A percentile compares a stretch with the other conserved stretches of the same genome.
Evolutionary conservation across 192 early-diverging fungal species (phyloP).

Genomic region (Coemansia sp.): DNA sequence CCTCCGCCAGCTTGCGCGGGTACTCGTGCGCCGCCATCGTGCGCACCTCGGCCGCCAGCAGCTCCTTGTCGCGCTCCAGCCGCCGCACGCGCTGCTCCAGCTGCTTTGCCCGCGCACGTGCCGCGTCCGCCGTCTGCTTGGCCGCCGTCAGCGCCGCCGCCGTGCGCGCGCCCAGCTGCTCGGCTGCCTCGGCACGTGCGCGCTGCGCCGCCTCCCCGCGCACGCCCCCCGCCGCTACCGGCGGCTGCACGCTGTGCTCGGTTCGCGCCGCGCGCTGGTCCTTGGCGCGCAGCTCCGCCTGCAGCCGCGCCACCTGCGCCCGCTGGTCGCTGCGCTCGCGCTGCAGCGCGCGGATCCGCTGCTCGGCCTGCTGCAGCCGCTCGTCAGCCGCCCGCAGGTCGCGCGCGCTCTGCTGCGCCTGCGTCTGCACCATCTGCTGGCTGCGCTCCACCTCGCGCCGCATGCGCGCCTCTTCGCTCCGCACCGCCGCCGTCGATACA

Average conservation of each 20-base stretch:
- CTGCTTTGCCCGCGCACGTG: constrained; percentile 22
- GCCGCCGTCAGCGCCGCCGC: constrained; percentile 30
- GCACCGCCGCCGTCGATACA: constrained; percentile 18
- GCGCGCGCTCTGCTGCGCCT: constrained; percentile 12
- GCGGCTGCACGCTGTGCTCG: constrained; percentile 24
- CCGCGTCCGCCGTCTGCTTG: constrained; percentile 16
- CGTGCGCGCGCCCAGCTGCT: constrained; percentile 17
- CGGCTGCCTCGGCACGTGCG: constrained; percentile 35
- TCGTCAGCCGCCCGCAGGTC: constrained; percentile 26
- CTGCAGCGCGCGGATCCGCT: constrained; percentile 26
- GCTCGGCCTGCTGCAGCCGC: constrained; percentile 22
- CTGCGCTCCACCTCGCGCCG: constrained; percentile 38
- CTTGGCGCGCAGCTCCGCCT: constrained; percentile 30
- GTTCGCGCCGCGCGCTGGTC: constrained; percentile 24
- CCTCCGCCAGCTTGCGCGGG: constrained; percentile 18
- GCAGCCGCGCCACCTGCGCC: constrained; percentile 19
- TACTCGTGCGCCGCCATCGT: constrained; percentile 24
- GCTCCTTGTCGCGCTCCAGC: constrained; percentile 34
- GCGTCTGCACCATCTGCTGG: constrained; percentile 16
- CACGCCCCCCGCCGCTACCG: constrained; percentile 18
- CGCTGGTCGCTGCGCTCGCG: constrained; percentile 32
- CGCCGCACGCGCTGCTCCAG: constrained; percentile 29
- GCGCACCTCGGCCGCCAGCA: constrained; percentile 16
- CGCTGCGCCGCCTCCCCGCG: constrained; percentile 25
- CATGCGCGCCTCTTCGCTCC: constrained; percentile 30